Percentiles rank a stretch among this genome's conserved stretches.
Evolutionary conservation across 192 early-diverging fungal species (phyloP).

Genomic region (Backusella circina): DNA sequence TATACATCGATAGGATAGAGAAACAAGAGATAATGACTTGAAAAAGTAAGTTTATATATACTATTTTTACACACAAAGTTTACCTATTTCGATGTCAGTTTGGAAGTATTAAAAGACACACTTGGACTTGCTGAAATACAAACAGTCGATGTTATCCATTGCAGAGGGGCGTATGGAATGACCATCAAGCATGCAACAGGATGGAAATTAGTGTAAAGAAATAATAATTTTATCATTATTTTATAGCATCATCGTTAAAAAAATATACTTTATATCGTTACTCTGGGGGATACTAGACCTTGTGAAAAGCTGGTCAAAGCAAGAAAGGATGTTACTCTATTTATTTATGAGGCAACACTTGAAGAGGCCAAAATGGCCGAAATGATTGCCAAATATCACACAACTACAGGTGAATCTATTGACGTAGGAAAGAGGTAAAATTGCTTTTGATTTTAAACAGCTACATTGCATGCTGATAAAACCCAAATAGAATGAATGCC

Average conservation of each 20-base stretch:
- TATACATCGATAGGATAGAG: too few species aligned
- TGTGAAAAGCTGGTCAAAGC: conserved; percentile 64
- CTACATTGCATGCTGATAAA: background rate
- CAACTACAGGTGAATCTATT: conserved; percentile 85
- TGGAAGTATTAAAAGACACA: conserved; percentile 20
- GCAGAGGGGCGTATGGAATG: conserved; percentile 77
- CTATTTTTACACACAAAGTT: too few species aligned
- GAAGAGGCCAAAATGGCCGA: conserved; percentile 66
- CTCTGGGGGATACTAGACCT: conserved; percentile 95
- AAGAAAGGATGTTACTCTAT: conserved; percentile 66
- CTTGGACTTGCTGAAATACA: conserved; percentile 55
- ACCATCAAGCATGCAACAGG: conserved; percentile 64
- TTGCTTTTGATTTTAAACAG: background rate
- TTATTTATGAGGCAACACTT: conserved; percentile 94
- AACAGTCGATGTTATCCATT: conserved; percentile 79
- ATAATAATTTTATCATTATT: too few species aligned
- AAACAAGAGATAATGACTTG: background rate
- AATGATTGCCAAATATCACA: conserved; percentile 78
- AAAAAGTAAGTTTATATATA: background rate
- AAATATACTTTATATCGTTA: conserved; percentile 48
- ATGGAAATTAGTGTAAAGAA: conserved; percentile 76
- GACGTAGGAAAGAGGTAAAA: conserved; percentile 65
- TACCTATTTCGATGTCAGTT: background rate
- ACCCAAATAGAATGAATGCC: conserved; percentile 70
- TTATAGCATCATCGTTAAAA: background rate